phyloP scores from a whole-genome alignment of 257 asterid genomes.

The Euphrasia confusa region DNA sequence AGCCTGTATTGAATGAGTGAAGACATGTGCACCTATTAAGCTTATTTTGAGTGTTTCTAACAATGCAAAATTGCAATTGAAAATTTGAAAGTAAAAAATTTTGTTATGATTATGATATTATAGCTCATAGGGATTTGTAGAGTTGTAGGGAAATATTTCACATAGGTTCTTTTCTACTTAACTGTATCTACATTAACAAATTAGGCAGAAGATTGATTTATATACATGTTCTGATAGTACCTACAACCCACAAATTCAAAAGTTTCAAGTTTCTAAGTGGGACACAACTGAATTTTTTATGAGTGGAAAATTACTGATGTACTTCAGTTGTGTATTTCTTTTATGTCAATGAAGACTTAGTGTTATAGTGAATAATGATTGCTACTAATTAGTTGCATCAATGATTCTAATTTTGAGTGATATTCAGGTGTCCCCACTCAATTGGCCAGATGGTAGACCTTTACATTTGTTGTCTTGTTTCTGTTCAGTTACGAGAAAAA shows the following conservation, averaged over 20 bases:
- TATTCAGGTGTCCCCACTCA: background rate
- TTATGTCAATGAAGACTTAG: conserved; percentile 3
- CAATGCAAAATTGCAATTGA: too few relatives aligned
- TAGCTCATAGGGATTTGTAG: too few relatives aligned
- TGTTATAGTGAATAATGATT: background rate
- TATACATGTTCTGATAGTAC: too few relatives aligned
- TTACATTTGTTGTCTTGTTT: conserved; percentile 15
- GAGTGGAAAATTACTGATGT: background rate
- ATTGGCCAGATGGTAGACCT: background rate
- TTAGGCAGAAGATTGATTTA: too few relatives aligned
- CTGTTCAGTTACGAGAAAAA: conserved; percentile 16
- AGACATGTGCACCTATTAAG: background rate
- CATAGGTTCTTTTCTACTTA: too few relatives aligned
- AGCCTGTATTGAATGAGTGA: background rate
- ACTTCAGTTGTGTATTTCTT: conserved; percentile 5
- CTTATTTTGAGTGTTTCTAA: background rate
- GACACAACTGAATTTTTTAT: background rate
- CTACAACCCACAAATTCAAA: background rate
- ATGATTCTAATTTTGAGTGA: background rate
- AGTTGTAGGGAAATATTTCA: too few relatives aligned
- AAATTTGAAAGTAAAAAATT: too few relatives aligned
- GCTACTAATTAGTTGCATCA: conserved; percentile 1
- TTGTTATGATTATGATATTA: too few relatives aligned
- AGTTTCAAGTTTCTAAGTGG: background rate
- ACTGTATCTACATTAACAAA: too few relatives aligned